These are phyloP conservation scores for Pythium insidiosum DNA, from an alignment of 352 stramenopile species.

Conservation along the genomic window DNA sequence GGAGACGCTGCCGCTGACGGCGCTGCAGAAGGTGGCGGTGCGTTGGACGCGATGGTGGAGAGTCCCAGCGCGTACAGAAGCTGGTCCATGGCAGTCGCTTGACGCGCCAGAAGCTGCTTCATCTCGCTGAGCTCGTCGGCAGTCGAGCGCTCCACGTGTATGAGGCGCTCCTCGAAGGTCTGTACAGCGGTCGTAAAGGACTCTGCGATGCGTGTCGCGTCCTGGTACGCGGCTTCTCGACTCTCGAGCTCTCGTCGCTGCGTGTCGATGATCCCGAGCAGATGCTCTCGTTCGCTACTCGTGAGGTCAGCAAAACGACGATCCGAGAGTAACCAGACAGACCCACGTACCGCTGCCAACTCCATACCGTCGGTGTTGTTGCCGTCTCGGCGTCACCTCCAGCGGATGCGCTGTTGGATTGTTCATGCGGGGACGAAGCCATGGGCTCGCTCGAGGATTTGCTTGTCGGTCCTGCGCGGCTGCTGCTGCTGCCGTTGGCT, in stretches of 20 bases:
- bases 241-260: conserved; percentile 49
- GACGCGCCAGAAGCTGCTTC: conserved; percentile 29
- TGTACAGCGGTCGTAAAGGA: conserved; percentile 45
- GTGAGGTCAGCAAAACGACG: too few relatives aligned
- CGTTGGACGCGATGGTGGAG: background rate
- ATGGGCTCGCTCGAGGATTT: too few relatives aligned
- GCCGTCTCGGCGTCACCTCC: background rate
- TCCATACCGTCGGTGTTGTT: too few relatives aligned
- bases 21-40: background rate
- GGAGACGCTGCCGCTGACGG: background rate
- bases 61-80: conserved; percentile 48
- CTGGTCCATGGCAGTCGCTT: conserved; percentile 34
- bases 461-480: too few relatives aligned
- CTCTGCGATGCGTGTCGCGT: conserved; percentile 42
- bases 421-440: too few relatives aligned
- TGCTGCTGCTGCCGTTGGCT: too few relatives aligned
- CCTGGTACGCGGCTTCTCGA: conserved; percentile 40
- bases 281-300: conserved; percentile 39
- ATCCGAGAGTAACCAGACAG: background rate
- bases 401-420: too few relatives aligned
- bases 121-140: conserved; percentile 34
- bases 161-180: conserved; percentile 46
- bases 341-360: background rate
- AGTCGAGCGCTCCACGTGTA: conserved; percentile 33
- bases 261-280: conserved; percentile 52